These are phyloP conservation scores for Trichophyton schoenleinii DNA, from an alignment of 2,329 filamentous ascomycete genomes.

Conservation along the genomic window DNA sequence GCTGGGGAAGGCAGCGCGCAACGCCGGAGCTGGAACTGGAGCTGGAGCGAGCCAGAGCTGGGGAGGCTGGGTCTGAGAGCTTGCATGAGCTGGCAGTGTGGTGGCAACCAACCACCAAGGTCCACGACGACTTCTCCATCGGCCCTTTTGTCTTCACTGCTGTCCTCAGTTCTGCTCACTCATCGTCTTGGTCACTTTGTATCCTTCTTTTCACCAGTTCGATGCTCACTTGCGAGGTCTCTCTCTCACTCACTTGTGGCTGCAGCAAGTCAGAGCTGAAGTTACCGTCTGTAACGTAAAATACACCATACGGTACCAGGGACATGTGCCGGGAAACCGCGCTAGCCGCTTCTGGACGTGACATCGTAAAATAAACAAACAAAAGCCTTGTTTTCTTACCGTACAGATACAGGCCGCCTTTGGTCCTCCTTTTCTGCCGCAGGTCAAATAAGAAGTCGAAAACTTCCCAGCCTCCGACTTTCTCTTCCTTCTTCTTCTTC, in stretches of 20 bases:
- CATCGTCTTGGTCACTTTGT: neutral
- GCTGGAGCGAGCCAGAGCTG: neutral
- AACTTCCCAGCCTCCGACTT: constrained; percentile 6
- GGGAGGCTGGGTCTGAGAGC: neutral
- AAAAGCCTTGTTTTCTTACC: neutral
- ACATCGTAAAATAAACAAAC: neutral
- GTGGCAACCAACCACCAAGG: constrained; percentile 1
- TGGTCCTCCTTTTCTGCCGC: constrained; percentile 12
- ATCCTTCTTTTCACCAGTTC: neutral
- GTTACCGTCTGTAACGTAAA: neutral
- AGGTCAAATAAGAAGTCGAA: too few species aligned
- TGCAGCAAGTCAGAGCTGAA: too few species aligned
- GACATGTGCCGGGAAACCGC: neutral
- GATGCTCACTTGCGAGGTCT: neutral
- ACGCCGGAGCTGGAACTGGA: neutral
- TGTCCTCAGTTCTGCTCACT: neutral
- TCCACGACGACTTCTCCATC: neutral
- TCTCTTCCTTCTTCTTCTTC: constrained; percentile 15
- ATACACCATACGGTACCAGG: neutral
- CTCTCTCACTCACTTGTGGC: too few species aligned
- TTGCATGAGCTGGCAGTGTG: neutral
- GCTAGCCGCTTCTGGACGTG: constrained; percentile 1
- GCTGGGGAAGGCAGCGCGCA: neutral
- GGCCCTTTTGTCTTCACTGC: neutral
- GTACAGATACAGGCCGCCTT: constrained; percentile 5